Conservation (phyloP, 306 rosid species). For the Dryas drummondii region DNA sequence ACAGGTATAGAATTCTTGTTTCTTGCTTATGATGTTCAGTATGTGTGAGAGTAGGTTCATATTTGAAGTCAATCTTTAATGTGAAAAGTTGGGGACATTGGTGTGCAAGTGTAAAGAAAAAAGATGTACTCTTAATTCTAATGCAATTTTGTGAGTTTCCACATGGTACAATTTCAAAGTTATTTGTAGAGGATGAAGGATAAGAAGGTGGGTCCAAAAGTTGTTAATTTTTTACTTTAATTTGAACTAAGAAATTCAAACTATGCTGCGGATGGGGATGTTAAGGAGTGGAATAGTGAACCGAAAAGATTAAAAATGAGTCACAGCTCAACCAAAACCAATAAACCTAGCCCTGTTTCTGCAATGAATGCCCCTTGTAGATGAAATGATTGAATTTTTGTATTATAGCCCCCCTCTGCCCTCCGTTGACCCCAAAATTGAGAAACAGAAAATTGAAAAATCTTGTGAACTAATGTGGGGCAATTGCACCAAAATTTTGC, state of each 20-base stretch:
- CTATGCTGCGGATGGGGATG: background rate
- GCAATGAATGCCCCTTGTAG: too few species aligned
- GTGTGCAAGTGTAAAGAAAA: background rate
- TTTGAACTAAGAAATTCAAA: background rate
- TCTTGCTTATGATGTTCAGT: background rate
- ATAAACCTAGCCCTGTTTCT: background rate
- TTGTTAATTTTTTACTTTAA: background rate
- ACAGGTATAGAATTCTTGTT: background rate
- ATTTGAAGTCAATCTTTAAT: background rate
- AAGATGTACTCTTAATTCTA: background rate
- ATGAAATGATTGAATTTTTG: background rate
- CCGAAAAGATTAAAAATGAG: background rate
- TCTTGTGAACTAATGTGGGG: background rate
- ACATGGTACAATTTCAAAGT: background rate
- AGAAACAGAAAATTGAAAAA: background rate
- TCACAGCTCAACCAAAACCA: background rate
- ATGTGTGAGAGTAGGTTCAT: background rate
- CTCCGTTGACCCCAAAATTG: background rate
- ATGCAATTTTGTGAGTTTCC: background rate
- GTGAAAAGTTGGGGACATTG: background rate
- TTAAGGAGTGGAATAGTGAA: background rate
- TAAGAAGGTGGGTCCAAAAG: background rate
- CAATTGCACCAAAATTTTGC: slow-evolving; percentile 11
- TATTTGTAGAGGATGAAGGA: background rate
- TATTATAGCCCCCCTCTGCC: background rate